A percentile compares a stretch with the other conserved stretches of the same genome.
phyloP scores from a whole-genome alignment of 106 monocot genomes.

The Dendrobium officinale region DNA sequence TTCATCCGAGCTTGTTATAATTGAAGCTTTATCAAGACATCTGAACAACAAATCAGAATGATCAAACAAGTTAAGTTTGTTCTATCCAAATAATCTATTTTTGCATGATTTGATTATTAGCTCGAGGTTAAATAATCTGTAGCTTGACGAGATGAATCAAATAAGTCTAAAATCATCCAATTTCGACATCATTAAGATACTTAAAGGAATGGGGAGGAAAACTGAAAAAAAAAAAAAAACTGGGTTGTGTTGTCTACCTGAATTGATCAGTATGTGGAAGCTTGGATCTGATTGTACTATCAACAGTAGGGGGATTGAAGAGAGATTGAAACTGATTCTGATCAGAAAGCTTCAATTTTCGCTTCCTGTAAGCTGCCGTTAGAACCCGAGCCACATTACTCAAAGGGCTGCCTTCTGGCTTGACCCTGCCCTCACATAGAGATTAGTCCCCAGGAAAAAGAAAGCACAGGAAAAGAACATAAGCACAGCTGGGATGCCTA shows the following conservation, averaged over 20 bases:
- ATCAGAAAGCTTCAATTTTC: not conserved
- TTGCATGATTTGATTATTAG: no score
- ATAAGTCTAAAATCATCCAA: not conserved
- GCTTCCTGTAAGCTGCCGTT: constrained; percentile 19
- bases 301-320: constrained; percentile 20
- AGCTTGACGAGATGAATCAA: no score
- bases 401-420: constrained; percentile 65
- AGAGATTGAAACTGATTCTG: constrained; percentile 3
- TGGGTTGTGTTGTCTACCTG: constrained; percentile 18
- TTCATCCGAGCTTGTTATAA: constrained; percentile 16
- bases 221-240: no score
- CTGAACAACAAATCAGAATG: constrained; percentile 7
- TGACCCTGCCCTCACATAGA: constrained; percentile 68
- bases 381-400: constrained; percentile 41
- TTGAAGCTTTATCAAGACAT: constrained; percentile 48
- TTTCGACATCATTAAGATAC: no score
- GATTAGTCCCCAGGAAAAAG: constrained; percentile 50
- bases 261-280: constrained; percentile 62
- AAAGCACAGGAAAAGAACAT: constrained; percentile 56
- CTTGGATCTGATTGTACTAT: constrained; percentile 27
- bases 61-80: not conserved
- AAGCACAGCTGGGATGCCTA: constrained; percentile 46
- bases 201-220: no score
- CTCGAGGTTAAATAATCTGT: no score
- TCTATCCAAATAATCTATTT: no score